Evolutionary conservation across 495 filamentous ascomycete species (phyloP), one percentile per base, ranked within the genome.

Genomic region (Daldinia vernicosa): DNA sequence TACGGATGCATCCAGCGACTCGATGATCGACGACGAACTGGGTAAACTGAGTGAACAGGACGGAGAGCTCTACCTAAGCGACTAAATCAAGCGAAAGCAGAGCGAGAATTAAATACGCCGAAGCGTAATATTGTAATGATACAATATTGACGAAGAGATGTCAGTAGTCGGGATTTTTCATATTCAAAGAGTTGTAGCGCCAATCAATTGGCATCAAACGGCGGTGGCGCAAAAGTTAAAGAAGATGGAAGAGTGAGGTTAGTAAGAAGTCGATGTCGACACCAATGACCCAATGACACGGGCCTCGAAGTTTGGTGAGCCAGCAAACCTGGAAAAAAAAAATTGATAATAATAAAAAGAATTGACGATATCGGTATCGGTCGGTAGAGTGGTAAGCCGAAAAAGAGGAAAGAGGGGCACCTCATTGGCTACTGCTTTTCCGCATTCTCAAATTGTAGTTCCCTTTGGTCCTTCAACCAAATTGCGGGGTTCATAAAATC

Each of bases 341-440:
- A 67, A 71, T 52, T 9, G 1, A 52, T 22, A 65, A 60, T 47
- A 63, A 47, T 19, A 53, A 66, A 62, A 57, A 65, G 40, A 67
- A 71, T 61, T 74, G 70, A 68, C 70, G 70, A 69, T 76, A 70
- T 72, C 73, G 65, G 75, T 76, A 70, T 72, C 73, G 65, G 75
- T 77, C 75, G 75, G 73, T 69, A 75, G 66, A 67, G 75, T 67
- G 63, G 73, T 74, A 58, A 74, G 60, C 75, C 73, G 75, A 74
- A 52, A 61, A 72, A 69, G 51, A 56, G 55, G 56, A 56, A n/a
- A 65, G 60, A 15, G 22, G 26, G 35, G 0, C 17, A 50, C 40
- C 37, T 67, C 15, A 77, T 77, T 77, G 75, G 75, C 22, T 62
- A 12, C 14, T 61, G 66, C 8, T 15, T 53, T 74, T 67, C 74